Conservation (phyloP, 805 yeast genomes). For the Ogataea parapolymorpha region DNA sequence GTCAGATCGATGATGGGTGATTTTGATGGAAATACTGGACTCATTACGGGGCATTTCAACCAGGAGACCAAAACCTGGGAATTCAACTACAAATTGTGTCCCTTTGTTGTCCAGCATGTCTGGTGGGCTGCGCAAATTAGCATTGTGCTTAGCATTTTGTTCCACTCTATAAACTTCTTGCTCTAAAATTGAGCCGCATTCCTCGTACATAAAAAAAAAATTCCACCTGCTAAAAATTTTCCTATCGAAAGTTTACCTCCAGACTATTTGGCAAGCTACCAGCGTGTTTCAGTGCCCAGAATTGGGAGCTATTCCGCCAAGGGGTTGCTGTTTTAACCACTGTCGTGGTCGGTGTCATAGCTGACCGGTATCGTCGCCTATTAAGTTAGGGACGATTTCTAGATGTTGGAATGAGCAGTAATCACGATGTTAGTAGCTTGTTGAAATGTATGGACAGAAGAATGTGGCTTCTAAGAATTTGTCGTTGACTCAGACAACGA, state of each 20-base stretch:
- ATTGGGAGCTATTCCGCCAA: neutral
- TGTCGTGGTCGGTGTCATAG: neutral
- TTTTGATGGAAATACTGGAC: slow-evolving; percentile 83
- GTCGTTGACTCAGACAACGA: slow-evolving; percentile 18
- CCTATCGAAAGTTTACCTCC: slow-evolving; percentile 32
- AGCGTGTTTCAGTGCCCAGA: slow-evolving; percentile 12
- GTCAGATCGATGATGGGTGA: slow-evolving; percentile 97
- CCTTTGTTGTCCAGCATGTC: slow-evolving; percentile 81
- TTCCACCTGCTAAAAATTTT: slow-evolving; percentile 11
- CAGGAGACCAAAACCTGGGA: slow-evolving; percentile 46
- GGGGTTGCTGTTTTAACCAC: slow-evolving; percentile 1
- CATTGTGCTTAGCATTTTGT: slow-evolving; percentile 38
- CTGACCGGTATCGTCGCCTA: slow-evolving; percentile 27
- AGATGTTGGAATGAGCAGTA: slow-evolving; percentile 6
- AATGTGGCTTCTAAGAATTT: slow-evolving; percentile 31
- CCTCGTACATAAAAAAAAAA: neutral
- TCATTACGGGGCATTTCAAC: slow-evolving; percentile 71
- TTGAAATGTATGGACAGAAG: slow-evolving; percentile 31
- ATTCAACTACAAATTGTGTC: slow-evolving; percentile 70
- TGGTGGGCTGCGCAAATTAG: slow-evolving; percentile 90
- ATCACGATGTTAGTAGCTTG: slow-evolving; percentile 26
- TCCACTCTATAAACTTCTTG: slow-evolving; percentile 32
- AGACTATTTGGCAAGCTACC: slow-evolving; percentile 26
- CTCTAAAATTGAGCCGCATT: slow-evolving; percentile 8
- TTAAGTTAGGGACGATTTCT: slow-evolving; percentile 31